phyloP scores from a whole-genome alignment of 1,284 basidiomycete genomes.

The Trichosporon sp. region DNA sequence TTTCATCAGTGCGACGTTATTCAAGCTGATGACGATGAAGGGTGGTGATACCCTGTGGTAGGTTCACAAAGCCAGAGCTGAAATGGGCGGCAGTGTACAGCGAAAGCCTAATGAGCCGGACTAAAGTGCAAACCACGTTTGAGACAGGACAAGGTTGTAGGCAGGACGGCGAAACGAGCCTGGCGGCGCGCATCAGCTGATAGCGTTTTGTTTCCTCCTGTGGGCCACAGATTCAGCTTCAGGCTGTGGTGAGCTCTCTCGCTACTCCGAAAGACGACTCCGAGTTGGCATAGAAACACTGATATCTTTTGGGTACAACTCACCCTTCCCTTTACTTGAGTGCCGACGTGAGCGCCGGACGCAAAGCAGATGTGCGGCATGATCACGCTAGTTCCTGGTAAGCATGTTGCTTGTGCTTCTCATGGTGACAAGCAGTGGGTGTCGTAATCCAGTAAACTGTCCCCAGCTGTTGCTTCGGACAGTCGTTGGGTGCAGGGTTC shows the following conservation, averaged over 20 bases:
- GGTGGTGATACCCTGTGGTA: background rate
- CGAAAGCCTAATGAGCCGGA: background rate
- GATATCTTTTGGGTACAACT: no score
- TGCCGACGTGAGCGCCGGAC: background rate
- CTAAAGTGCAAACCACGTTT: background rate
- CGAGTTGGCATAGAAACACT: no score
- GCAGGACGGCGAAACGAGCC: background rate
- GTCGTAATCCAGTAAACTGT: background rate
- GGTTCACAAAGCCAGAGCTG: background rate
- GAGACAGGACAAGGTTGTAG: slow-evolving; percentile 4
- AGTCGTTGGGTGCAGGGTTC: background rate
- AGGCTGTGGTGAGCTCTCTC: no score
- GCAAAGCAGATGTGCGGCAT: background rate
- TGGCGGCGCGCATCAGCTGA: background rate
- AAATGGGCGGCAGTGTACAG: background rate
- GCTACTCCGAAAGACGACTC: no score
- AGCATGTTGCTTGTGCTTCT: background rate
- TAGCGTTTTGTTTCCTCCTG: background rate
- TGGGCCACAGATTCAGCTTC: no score
- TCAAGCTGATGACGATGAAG: no score
- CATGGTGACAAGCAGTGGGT: background rate
- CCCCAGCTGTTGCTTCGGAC: no score
- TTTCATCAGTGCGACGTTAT: no score
- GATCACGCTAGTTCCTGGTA: slow-evolving; percentile 1
- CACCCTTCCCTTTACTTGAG: no score